A percentile compares a stretch with the other conserved stretches of the same genome.
These are phyloP conservation scores for Podospora pseudoanserina DNA, from an alignment of 495 filamentous ascomycete genomes.

Conservation along the genomic window DNA sequence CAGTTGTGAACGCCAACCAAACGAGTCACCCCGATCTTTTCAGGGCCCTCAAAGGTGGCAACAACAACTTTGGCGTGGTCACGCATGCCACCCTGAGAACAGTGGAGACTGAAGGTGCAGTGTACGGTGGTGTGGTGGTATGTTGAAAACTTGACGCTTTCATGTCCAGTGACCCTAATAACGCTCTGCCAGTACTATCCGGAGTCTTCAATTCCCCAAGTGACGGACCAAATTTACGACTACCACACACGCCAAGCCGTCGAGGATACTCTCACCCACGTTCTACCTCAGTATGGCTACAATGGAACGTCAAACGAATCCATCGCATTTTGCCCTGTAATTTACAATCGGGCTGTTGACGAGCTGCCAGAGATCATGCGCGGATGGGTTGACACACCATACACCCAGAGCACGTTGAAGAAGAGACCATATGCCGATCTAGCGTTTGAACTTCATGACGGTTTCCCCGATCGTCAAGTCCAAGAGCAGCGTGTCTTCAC, in stretches of 20 bases:
- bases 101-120: background rate
- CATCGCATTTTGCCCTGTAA: background rate
- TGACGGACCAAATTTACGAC: background rate
- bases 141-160: background rate
- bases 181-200: background rate
- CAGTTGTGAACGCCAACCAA: background rate
- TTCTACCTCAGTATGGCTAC: background rate
- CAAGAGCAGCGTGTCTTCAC: background rate
- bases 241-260: background rate
- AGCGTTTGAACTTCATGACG: background rate
- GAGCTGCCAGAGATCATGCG: background rate
- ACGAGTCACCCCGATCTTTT: background rate
- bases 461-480: background rate
- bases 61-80: conserved; percentile 3
- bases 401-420: background rate
- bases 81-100: background rate
- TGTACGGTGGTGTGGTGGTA: background rate
- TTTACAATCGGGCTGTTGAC: background rate
- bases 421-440: background rate
- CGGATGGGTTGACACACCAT: background rate
- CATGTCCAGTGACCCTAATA: background rate
- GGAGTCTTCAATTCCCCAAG: background rate
- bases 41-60: background rate
- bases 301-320: background rate
- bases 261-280: background rate